Conservation (phyloP, 495 filamentous ascomycete species). For the Pyrenopolyporus hunteri region DNA sequence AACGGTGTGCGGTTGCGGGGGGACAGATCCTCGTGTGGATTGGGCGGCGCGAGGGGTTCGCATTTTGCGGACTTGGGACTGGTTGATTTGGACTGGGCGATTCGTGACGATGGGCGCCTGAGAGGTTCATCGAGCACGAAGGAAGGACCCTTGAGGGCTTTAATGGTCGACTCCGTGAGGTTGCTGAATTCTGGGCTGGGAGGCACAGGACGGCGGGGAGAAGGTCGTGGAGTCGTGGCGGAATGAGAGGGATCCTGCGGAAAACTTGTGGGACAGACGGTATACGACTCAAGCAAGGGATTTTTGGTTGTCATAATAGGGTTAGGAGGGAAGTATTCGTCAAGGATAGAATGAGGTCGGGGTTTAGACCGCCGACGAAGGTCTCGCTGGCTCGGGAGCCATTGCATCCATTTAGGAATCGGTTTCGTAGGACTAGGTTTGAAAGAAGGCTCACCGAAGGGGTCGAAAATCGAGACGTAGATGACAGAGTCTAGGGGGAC, state of each 20-base stretch:
- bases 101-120: constrained; percentile 36
- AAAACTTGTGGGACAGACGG: constrained; percentile 21
- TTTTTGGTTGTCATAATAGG: background rate
- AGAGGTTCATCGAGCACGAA: constrained; percentile 42
- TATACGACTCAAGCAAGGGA: background rate
- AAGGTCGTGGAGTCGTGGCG: background rate
- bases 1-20: constrained; percentile 34
- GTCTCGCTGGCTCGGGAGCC: constrained; percentile 39
- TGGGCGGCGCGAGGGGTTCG: background rate
- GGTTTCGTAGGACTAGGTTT: constrained; percentile 52
- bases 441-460: constrained; percentile 48
- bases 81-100: background rate
- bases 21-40: constrained; percentile 3
- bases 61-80: constrained; percentile 5
- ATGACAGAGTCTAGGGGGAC: constrained; percentile 37
- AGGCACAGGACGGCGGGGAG: background rate
- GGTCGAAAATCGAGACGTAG: constrained; percentile 51
- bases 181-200: background rate
- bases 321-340: constrained; percentile 39
- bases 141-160: constrained; percentile 24
- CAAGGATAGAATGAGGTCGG: constrained; percentile 36
- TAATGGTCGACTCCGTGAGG: constrained; percentile 11
- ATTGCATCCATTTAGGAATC: constrained; percentile 53
- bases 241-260: background rate
- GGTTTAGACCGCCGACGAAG: constrained; percentile 2